phyloP scores from a whole-genome alignment of 768 basidiomycete species.

The Termitomyces sp. region DNA sequence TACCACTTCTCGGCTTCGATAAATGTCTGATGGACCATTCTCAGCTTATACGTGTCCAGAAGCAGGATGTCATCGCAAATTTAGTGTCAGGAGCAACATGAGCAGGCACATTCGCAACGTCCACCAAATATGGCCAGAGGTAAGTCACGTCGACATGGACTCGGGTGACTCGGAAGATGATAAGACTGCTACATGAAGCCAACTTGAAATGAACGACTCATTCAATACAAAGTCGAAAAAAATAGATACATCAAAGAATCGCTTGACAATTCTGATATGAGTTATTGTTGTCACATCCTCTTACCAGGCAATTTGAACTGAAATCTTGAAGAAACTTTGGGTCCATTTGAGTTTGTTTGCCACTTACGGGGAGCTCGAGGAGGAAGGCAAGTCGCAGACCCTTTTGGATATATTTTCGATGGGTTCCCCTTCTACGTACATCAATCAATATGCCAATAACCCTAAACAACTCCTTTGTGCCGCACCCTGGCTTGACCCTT shows the following conservation, averaged over 20 bases:
- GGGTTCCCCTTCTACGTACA: neutral
- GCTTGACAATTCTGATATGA: too few species aligned
- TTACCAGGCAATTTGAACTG: too few species aligned
- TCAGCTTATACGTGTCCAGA: constrained; percentile 59
- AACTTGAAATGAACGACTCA: neutral
- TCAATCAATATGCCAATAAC: neutral
- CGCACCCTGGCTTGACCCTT: neutral
- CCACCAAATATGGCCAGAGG: constrained; percentile 22
- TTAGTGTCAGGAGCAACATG: constrained; percentile 71
- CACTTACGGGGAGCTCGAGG: too few species aligned
- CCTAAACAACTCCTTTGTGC: constrained; percentile 2
- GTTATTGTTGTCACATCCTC: too few species aligned
- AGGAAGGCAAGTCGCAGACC: neutral
- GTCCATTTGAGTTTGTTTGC: too few species aligned
- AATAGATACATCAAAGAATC: neutral
- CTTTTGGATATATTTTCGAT: constrained; percentile 1
- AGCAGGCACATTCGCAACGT: constrained; percentile 55
- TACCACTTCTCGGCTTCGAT: constrained; percentile 3
- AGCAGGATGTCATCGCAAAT: constrained; percentile 61
- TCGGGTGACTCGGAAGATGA: constrained; percentile 18
- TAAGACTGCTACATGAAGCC: constrained; percentile 4
- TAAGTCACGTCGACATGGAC: constrained; percentile 14
- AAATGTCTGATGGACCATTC: constrained; percentile 4
- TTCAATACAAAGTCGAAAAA: neutral
- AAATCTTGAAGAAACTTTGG: too few species aligned